Conservation (phyloP, 257 asterid species). For the Penstemon newberryi region DNA sequence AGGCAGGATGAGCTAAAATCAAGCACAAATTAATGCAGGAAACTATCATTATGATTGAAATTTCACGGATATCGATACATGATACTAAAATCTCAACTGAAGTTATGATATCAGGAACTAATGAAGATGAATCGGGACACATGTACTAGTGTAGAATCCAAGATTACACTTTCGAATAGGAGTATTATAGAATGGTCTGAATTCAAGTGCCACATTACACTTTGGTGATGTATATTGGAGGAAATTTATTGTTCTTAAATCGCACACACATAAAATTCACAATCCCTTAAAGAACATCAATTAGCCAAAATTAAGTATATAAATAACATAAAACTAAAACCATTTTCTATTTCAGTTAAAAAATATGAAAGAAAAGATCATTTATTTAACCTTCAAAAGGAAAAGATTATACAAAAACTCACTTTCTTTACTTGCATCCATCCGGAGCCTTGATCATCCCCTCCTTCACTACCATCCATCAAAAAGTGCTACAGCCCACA, state of each 20-base stretch:
- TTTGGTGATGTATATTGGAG: too few relatives aligned
- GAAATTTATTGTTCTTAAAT: too few relatives aligned
- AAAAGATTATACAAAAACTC: constrained; percentile 17
- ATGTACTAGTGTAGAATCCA: background rate
- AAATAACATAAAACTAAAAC: constrained; percentile 9
- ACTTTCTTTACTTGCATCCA: constrained; percentile 99
- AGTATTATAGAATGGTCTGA: background rate
- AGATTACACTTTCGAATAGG: background rate
- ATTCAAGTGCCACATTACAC: background rate
- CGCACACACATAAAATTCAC: too few relatives aligned
- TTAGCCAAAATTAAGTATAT: constrained; percentile 1
- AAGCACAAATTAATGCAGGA: constrained; percentile 18
- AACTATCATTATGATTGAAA: constrained; percentile 6
- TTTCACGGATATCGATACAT: background rate
- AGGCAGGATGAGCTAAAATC: background rate
- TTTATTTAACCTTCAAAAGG: constrained; percentile 26
- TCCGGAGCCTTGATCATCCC: constrained; percentile 89
- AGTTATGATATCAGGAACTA: constrained; percentile 8
- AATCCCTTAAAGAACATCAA: background rate
- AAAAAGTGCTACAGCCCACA: constrained; percentile 14
- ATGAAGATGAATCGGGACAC: background rate
- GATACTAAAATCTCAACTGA: constrained; percentile 1
- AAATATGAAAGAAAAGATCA: background rate
- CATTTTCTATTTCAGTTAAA: constrained; percentile 9
- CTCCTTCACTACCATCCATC: constrained; percentile 73